These are phyloP conservation scores for Schizosaccharomyces japonicus DNA, from an alignment of 805 yeast genomes.

Conservation along the genomic window DNA sequence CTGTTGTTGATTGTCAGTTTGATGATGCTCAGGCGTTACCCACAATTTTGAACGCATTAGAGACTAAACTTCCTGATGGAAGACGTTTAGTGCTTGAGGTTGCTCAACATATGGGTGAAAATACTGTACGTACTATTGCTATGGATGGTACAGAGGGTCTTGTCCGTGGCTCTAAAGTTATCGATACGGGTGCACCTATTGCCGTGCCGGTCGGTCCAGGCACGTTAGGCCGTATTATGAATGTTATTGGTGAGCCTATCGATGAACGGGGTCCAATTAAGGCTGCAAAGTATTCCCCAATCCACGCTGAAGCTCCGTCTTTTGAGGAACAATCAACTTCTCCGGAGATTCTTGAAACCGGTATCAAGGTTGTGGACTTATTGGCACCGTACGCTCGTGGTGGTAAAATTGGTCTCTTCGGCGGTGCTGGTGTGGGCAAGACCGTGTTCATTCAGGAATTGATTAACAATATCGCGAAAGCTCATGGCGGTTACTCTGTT, in stretches of 20 bases:
- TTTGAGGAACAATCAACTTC: conserved; percentile 92
- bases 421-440: conserved; percentile 99
- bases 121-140: conserved; percentile 99
- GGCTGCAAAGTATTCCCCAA: conserved; percentile 81
- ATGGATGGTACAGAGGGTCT: conserved; percentile 99
- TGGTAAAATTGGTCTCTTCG: conserved; percentile 99
- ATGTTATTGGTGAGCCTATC: conserved; percentile 96
- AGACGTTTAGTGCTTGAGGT: conserved; percentile 79
- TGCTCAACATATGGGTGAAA: conserved; percentile 98
- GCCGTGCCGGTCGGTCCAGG: conserved; percentile 98
- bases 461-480: conserved; percentile 98
- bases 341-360: conserved; percentile 95
- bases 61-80: conserved; percentile 55
- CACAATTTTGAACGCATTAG: conserved; percentile 73
- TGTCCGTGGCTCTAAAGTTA: conserved; percentile 81
- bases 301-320: conserved; percentile 93
- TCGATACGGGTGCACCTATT: conserved; percentile 95
- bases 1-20: conserved; percentile 6
- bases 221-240: conserved; percentile 93
- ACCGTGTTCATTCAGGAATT: conserved; percentile 98
- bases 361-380: conserved; percentile 98
- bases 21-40: conserved; percentile 2
- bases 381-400: conserved; percentile 99
- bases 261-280: conserved; percentile 98
- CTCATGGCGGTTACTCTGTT: conserved; percentile 99